Conservation (phyloP, 768 basidiomycete species). For the Tephrocybe sp. region DNA sequence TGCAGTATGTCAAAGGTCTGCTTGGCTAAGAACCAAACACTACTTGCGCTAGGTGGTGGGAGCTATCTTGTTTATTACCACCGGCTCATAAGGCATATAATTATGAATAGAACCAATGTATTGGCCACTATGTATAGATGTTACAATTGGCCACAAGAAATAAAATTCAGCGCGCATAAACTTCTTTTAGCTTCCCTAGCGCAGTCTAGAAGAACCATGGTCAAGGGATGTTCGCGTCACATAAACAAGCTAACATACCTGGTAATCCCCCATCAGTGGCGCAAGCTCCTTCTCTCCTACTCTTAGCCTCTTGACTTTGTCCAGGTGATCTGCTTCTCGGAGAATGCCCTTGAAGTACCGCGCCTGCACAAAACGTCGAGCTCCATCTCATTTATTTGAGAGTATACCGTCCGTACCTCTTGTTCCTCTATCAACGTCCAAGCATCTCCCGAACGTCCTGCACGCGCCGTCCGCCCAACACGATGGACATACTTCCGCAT, state of each 20-base stretch:
- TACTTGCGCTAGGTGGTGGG: no score
- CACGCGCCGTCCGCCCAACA: conserved; percentile 93
- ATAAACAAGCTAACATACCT: conserved; percentile 42
- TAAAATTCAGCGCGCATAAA: conserved; percentile 27
- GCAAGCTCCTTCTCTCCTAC: conserved; percentile 62
- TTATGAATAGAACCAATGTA: no score
- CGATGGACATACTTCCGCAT: conserved; percentile 98
- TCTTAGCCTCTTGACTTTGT: conserved; percentile 65
- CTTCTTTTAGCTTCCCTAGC: conserved; percentile 37
- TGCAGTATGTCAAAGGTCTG: conserved; percentile 71
- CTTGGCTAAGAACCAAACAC: conserved; percentile 42
- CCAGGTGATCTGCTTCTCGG: conserved; percentile 66
- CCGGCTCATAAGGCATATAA: no score
- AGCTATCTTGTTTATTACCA: no score
- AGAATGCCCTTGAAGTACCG: conserved; percentile 87
- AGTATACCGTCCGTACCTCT: conserved; percentile 48
- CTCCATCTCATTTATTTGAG: neutral
- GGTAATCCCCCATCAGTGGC: conserved; percentile 59
- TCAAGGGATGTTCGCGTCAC: neutral
- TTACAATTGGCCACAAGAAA: neutral
- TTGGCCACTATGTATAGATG: no score
- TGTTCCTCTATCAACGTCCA: conserved; percentile 98
- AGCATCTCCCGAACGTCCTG: conserved; percentile 83
- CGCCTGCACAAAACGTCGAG: conserved; percentile 47
- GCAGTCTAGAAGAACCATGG: conserved; percentile 29